These are phyloP conservation scores for Coniochaeta sp. DNA, from an alignment of 2,329 filamentous ascomycete genomes.

Conservation along the genomic window DNA sequence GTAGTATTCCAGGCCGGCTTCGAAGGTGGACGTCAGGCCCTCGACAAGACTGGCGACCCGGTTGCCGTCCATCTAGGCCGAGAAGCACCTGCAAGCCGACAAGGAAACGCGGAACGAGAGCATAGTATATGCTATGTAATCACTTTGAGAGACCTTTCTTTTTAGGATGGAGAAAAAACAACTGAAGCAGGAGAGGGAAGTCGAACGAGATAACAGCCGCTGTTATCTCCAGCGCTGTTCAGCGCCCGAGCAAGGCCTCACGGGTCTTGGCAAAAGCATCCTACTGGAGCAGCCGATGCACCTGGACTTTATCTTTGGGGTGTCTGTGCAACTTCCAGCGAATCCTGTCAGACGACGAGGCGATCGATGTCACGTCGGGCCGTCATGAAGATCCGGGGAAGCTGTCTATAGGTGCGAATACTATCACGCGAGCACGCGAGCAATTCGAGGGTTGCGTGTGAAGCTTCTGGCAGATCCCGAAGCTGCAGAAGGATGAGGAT, in stretches of 20 bases:
- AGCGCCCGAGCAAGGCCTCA: not conserved
- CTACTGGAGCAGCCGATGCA: not conserved
- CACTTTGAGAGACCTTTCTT: too few relatives aligned
- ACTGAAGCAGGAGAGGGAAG: not conserved
- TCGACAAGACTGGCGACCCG: slow-evolving; percentile 21
- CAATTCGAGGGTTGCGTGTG: too few relatives aligned
- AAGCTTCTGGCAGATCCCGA: too few relatives aligned
- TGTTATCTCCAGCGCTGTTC: not conserved
- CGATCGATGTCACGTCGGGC: too few relatives aligned
- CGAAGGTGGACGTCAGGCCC: slow-evolving; percentile 22
- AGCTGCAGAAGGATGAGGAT: too few relatives aligned
- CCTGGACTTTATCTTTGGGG: not conserved
- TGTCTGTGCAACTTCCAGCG: not conserved
- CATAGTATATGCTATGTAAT: too few relatives aligned
- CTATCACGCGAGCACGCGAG: too few relatives aligned
- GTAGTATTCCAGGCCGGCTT: slow-evolving; percentile 23
- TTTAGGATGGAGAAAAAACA: not conserved
- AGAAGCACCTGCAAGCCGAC: not conserved
- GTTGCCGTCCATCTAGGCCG: slow-evolving; percentile 15
- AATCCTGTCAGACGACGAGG: too few relatives aligned
- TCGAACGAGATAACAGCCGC: not conserved
- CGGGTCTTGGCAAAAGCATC: not conserved
- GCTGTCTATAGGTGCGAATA: too few relatives aligned
- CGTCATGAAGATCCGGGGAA: too few relatives aligned
- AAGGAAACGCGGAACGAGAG: too few relatives aligned